These are phyloP conservation scores for Backusella luteola DNA, from an alignment of 192 early-diverging fungal genomes.

Conservation along the genomic window DNA sequence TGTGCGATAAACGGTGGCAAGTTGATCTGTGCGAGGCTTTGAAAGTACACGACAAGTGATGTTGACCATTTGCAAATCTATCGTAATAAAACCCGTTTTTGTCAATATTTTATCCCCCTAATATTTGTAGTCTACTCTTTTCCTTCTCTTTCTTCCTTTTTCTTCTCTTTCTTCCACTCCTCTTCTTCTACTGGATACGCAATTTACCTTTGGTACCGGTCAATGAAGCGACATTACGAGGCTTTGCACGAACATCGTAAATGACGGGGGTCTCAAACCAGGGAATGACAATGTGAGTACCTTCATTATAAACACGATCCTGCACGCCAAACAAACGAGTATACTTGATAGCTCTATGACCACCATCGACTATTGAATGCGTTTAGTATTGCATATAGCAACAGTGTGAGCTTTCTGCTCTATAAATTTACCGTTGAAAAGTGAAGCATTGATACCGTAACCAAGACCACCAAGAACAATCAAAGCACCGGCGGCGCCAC, in stretches of 20 bases:
- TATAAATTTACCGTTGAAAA: constrained; percentile 82
- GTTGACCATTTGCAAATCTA: constrained; percentile 99
- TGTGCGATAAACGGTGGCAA: constrained; percentile 86
- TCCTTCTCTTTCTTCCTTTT: no score
- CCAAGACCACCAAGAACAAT: constrained; percentile 71
- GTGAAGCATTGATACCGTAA: constrained; percentile 72
- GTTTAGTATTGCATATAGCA: not conserved
- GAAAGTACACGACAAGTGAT: constrained; percentile 97
- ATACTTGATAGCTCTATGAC: constrained; percentile 98
- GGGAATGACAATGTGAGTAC: constrained; percentile 93
- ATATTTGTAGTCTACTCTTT: no score
- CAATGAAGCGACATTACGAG: constrained; percentile 94
- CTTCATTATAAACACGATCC: constrained; percentile 85
- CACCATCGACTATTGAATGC: constrained; percentile 81
- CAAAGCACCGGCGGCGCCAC: constrained; percentile 61
- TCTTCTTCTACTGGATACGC: not conserved
- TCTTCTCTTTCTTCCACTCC: not conserved
- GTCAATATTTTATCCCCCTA: no score
- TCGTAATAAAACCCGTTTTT: not conserved
- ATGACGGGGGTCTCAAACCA: constrained; percentile 95
- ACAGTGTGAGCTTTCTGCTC: not conserved
- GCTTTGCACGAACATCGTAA: constrained; percentile 98
- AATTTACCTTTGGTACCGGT: constrained; percentile 92
- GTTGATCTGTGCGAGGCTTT: constrained; percentile 71
- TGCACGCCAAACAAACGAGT: constrained; percentile 87